Base-by-base conservation (phyloP, 108 stramenopile species). In the Nitzschia palea region DNA sequence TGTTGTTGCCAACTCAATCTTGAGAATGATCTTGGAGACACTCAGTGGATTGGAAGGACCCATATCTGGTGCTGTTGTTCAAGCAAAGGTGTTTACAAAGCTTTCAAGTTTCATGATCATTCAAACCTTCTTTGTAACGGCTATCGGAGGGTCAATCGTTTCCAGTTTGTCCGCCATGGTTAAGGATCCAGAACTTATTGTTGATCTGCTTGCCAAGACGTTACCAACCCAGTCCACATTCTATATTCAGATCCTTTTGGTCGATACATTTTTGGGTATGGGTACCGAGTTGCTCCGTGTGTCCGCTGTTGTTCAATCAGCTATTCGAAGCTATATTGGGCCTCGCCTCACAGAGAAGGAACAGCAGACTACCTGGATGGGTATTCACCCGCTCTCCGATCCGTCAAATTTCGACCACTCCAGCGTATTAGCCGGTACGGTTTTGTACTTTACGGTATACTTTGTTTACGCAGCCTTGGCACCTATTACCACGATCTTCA, bases 71-170 rank as follows among this genome's bases (percentile, higher is more conserved):
- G 71, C 76, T 3, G 66, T 76, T 5, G 56, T 85, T n/a, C 56
- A 82, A 58, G 80, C 85, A 15, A 86, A 85, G 23, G 52, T 80
- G 15, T 84, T 90, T 55, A 33, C 61, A 22, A 90, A 90, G 59
- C 56, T 90, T 1, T 59, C 79, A 18, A 57, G 60, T 6, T 87
- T 90, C 45, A 85, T 75, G 68, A 79, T 88, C 59, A 69, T 89
- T 65, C 88, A 89, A 68, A 84, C 79, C 1, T 89, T 89, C 76
- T 86, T 89, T 60, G 81, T 89, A 28, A 64, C 67, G 9, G 83
- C 88, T 0, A 85, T 86, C 45, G 76, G 83, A 18, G 81, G 83
- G 29, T 72, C 75, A 44, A 29, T 89, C n/a, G 54, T 75, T 5
- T 17, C 62, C 1, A 53, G 73, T n/a, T 42, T 89, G 9, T 36